A percentile compares a stretch with the other conserved stretches of the same genome.
Conservation (phyloP, 1,139 yeast genomes). For the Tardiomyces digboiensis region DNA sequence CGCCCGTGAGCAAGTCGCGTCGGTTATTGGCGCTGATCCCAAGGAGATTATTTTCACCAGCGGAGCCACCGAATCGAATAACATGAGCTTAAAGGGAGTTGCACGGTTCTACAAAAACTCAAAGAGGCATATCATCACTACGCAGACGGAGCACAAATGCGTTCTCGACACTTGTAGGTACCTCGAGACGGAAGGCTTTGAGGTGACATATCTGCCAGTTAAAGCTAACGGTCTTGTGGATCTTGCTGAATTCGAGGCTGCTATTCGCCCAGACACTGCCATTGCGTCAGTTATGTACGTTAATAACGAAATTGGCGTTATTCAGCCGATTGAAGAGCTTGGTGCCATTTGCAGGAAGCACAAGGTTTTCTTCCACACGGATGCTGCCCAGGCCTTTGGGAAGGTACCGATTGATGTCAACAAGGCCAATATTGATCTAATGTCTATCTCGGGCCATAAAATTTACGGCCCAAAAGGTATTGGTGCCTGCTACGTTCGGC, state of each 20-base stretch:
- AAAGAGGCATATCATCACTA: conserved; percentile 88
- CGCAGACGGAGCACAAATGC: conserved; percentile 98
- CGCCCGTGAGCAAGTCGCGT: conserved; percentile 77
- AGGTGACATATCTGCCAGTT: conserved; percentile 88
- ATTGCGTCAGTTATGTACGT: conserved; percentile 97
- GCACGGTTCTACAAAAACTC: conserved; percentile 86
- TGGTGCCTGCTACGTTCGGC: conserved; percentile 91
- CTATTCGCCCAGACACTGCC: conserved; percentile 86
- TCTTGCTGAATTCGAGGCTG: conserved; percentile 65
- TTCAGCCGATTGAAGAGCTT: conserved; percentile 92
- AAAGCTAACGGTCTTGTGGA: conserved; percentile 68
- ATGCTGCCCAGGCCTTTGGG: conserved; percentile 97
- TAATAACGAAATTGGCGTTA: conserved; percentile 95
- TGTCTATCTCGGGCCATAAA: conserved; percentile 94
- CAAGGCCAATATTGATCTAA: conserved; percentile 81
- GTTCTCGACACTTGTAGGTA: conserved; percentile 93
- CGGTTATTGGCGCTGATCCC: conserved; percentile 84
- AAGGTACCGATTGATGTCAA: conserved; percentile 90
- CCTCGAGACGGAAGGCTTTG: conserved; percentile 94
- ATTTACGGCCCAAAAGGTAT: conserved; percentile 98
- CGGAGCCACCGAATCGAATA: conserved; percentile 97
- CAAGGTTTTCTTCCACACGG: conserved; percentile 97
- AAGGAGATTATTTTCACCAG: conserved; percentile 95
- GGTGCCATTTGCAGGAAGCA: conserved; percentile 79
- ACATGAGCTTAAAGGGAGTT: conserved; percentile 91